Conservation (phyloP, 164 flowering plant genomes). For the Macadamia tetraphylla region DNA sequence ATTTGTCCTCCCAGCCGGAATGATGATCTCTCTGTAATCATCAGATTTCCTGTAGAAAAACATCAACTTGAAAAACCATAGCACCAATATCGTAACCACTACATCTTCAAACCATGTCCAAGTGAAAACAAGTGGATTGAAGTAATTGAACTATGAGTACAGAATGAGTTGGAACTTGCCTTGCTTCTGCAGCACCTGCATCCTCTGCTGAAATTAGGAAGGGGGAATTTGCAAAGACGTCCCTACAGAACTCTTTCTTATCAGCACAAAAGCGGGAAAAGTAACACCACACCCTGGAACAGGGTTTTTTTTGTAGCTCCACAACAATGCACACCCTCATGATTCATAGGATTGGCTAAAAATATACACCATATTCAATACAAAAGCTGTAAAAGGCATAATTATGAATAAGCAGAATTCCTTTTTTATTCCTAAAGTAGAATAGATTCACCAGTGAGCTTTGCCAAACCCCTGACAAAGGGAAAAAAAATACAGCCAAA, state of each 20-base stretch:
- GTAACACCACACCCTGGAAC: not conserved
- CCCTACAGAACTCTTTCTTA: constrained; percentile 36
- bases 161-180: constrained; percentile 26
- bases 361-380: too few species aligned
- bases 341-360: too few species aligned
- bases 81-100: not conserved
- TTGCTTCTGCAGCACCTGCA: constrained; percentile 52
- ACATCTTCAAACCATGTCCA: not conserved
- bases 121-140: not conserved
- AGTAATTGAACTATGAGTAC: not conserved
- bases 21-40: constrained; percentile 63
- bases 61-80: not conserved
- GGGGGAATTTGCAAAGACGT: constrained; percentile 85
- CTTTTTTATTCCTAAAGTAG: too few species aligned
- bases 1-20: constrained; percentile 74
- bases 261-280: constrained; percentile 1
- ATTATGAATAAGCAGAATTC: too few species aligned
- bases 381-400: too few species aligned
- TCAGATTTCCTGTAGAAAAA: constrained; percentile 47
- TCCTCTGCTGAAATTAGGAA: constrained; percentile 88
- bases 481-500: too few species aligned
- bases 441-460: too few species aligned
- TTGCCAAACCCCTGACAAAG: too few species aligned
- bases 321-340: not conserved
- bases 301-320: not conserved